Evolutionary conservation across 208 protist genomes (phyloP), one percentile per base, ranked within the genome.

Genomic region (Angomonas deanei): DNA sequence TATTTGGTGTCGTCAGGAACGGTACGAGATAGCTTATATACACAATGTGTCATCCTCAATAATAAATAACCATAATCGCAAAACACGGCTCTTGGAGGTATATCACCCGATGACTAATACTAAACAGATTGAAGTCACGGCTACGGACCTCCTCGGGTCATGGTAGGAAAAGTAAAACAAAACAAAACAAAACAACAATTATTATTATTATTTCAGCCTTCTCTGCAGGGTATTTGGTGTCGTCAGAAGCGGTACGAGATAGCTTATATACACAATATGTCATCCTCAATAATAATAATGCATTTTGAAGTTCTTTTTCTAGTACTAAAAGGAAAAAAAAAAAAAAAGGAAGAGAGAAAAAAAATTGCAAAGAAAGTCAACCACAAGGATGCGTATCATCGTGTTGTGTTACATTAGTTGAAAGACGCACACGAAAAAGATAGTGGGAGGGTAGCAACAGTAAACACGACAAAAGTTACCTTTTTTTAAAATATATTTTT

Each of bases 401-500:
- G 5, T 15, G 5, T 53, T 24, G 27, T 11, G 3, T 11, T 47
- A 11, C 21, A 15, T 36, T 15, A 27, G 21, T 36, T n/a, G n/a
- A n/a, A n/a, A n/a, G n/a, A n/a, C n/a, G n/a, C n/a, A n/a, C n/a
- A n/a, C n/a, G n/a, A n/a, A n/a, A n/a, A n/a, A n/a, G n/a, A n/a
- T n/a, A n/a, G n/a, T n/a, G n/a, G n/a, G n/a, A n/a, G n/a, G n/a
- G n/a, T n/a, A n/a, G n/a, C n/a, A n/a, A n/a, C n/a, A n/a, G n/a
- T n/a, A n/a, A n/a, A n/a, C n/a, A n/a, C n/a, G n/a, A n/a, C n/a
- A n/a, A n/a, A n/a, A n/a, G n/a, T n/a, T n/a, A n/a, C n/a, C n/a
- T 61, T 27, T 61, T 61, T 36, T 19, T 66, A 58, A 66, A 27
- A n/a, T 56, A 11, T 28, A 62, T 46, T 23, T 48, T n/a, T 17